Evolutionary conservation across 768 basidiomycete species (phyloP), one percentile per base, ranked within the genome.

Genomic region (Botryobasidium botryosum): DNA sequence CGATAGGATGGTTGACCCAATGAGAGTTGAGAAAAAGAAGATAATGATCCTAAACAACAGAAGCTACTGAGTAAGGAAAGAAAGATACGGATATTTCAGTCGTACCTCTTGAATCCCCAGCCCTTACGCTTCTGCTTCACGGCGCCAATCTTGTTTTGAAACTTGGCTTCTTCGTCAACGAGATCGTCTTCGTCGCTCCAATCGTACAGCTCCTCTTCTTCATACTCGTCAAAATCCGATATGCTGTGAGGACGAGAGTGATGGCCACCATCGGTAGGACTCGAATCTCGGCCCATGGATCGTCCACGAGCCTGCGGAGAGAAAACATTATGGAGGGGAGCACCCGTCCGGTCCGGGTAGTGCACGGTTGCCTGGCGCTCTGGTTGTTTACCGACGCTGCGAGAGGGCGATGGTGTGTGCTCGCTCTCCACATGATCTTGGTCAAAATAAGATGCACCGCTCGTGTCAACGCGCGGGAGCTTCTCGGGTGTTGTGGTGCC

Each of bases 171-270:
- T 54, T 79, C 68, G 49, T 83, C 75, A 0, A 68, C 71, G 15
- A 86, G 63, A 54, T 85, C 79, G 44, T 81, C 81, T 50, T 85
- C 83, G 15, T 66, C 77, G 31, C 75, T 77, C 81, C 81, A 83
- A 56, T 85, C 76, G 47, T 75, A 81, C n/a, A 72, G 67, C 1
- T 68, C 61, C 0, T 59, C 64, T 0, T 70, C 68, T 8, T 70
- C 70, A 18, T 78, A 75, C 1, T 70, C 68, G 7, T 76, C 77
- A 40, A 70, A 23, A 3, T 42, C 32, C 10, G 45, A 46, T 20
- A 49, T 31, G 6, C 31, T 33, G 31, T 8, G 42, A 35, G 23
- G 35, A 43, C 7, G 20, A 18, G 7, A 41, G 35, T 13, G 31
- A 44, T 2, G 24, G 47, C 18, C 21, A 26, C 3, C 21, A 24